Base-by-base conservation (phyloP, 768 basidiomycete species). In the Pleurotus citrinopileatus region DNA sequence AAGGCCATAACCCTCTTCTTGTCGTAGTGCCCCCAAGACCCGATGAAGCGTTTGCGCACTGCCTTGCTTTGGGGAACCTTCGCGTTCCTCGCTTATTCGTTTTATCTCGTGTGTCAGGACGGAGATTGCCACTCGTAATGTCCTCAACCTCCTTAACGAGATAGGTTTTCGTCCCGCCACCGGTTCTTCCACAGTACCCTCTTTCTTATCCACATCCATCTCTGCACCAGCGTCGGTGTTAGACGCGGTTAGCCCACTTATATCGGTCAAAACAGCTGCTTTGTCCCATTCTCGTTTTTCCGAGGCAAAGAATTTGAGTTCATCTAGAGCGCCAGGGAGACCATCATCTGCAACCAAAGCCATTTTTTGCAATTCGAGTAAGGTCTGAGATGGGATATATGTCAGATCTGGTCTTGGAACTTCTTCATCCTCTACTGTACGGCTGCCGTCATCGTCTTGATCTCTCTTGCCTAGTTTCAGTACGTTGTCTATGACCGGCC, bases 271-370 rank as follows among this genome's bases (percentile, higher is more conserved):
- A 40, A n/a, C 38, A n/a, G 38, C 38, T n/a, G 38, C 38, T 40
- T 19, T 34, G 17, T 51, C 34, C 48, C 48, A 51, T 20, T 37
- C 17, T 10, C 48, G 48, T 26, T 37, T 34, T 25, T 51, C 48
- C 48, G 28, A 9, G 13, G 48, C 48, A 36, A 51, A 65, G 60
- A 73, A 75, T 47, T 74, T 59, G 23, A 91, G 67, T 61, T 88
- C 84, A 43, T 85, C 83, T 10, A 89, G 67, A 1, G 84, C 87
- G 17, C 81, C 80, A 0, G 74, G 61, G 2, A 89, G 62, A 1
- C 89, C 88, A 53, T 87, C 82, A 28, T 89, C 81, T 0, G 81
- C 84, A n/a, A 91, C 80, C 22, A 76, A 67, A 0, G 88, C 87
- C 10, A 83, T 72, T 59, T 83, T 79, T 20, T 79, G 78, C 63